phyloP scores from a whole-genome alignment of 306 rosid species.

The Mimosa pudica region DNA sequence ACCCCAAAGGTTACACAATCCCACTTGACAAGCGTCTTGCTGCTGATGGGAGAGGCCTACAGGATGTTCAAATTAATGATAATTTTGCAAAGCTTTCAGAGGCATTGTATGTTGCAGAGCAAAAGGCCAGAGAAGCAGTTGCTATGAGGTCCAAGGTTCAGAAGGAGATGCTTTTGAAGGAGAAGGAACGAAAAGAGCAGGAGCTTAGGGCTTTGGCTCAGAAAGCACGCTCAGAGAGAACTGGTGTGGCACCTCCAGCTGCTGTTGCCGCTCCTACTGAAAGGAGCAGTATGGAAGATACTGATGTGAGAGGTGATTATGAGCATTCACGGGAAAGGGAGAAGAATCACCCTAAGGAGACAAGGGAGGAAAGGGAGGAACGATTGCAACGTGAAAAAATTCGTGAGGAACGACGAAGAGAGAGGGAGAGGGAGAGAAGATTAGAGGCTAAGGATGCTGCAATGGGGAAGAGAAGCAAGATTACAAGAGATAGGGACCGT shows the following conservation, averaged over 20 bases:
- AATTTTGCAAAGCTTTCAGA: slow-evolving; percentile 87
- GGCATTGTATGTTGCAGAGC: slow-evolving; percentile 82
- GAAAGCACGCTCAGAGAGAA: slow-evolving; percentile 82
- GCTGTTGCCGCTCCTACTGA: slow-evolving; percentile 48
- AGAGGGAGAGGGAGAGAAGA: slow-evolving; percentile 94
- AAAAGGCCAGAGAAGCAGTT: slow-evolving; percentile 92
- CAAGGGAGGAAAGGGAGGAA: slow-evolving; percentile 73
- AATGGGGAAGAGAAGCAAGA: slow-evolving; percentile 93
- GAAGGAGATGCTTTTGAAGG: slow-evolving; percentile 82
- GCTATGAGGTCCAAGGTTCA: slow-evolving; percentile 94
- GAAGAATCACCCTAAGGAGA: slow-evolving; percentile 58
- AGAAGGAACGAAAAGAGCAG: slow-evolving; percentile 82
- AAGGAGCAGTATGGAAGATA: slow-evolving; percentile 48
- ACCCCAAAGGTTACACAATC: slow-evolving; percentile 87
- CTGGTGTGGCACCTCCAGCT: slow-evolving; percentile 64
- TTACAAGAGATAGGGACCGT: slow-evolving; percentile 90
- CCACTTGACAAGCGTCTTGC: slow-evolving; percentile 94
- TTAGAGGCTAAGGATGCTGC: slow-evolving; percentile 91
- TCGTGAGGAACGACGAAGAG: slow-evolving; percentile 82
- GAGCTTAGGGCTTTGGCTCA: slow-evolving; percentile 82
- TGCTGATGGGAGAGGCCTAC: slow-evolving; percentile 87
- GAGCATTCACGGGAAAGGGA: slow-evolving; percentile 63
- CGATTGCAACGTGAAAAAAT: slow-evolving; percentile 72
- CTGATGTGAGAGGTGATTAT: slow-evolving; percentile 59
- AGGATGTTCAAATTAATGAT: slow-evolving; percentile 86